Conservation (phyloP, 495 filamentous ascomycete genomes). For the Pyronema omphalodes region DNA sequence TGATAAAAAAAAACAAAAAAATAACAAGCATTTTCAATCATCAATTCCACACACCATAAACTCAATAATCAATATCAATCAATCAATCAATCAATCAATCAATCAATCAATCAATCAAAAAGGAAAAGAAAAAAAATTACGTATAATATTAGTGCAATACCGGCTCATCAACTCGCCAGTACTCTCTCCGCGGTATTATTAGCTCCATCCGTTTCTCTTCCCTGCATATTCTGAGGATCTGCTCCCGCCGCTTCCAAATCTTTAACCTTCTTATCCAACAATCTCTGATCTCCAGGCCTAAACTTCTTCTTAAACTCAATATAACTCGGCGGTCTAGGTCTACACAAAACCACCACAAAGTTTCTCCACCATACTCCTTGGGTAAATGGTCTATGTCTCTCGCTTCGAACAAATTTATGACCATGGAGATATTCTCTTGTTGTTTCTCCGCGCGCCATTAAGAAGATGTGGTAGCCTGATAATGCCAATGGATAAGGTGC, state of each 20-base stretch:
- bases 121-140: background rate
- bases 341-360: conserved; percentile 60
- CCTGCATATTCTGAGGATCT: background rate
- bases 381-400: conserved; percentile 78
- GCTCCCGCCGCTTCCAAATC: background rate
- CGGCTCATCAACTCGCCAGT: background rate
- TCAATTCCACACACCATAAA: background rate
- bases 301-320: conserved; percentile 67
- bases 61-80: background rate
- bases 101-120: background rate
- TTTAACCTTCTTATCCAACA: conserved; percentile 31
- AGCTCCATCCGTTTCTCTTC: background rate
- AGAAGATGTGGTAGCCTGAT: conserved; percentile 72
- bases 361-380: conserved; percentile 62
- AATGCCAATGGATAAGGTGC: conserved; percentile 69
- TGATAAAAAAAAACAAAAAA: background rate
- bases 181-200: background rate
- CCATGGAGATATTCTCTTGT: conserved; percentile 91
- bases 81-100: conserved; percentile 1
- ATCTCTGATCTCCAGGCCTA: conserved; percentile 66
- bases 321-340: conserved; percentile 61
- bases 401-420: conserved; percentile 79
- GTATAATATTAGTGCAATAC: background rate
- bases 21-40: background rate
- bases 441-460: conserved; percentile 79